Evolutionary conservation across 805 yeast species (phyloP).

Genomic region (Candida germanica): DNA sequence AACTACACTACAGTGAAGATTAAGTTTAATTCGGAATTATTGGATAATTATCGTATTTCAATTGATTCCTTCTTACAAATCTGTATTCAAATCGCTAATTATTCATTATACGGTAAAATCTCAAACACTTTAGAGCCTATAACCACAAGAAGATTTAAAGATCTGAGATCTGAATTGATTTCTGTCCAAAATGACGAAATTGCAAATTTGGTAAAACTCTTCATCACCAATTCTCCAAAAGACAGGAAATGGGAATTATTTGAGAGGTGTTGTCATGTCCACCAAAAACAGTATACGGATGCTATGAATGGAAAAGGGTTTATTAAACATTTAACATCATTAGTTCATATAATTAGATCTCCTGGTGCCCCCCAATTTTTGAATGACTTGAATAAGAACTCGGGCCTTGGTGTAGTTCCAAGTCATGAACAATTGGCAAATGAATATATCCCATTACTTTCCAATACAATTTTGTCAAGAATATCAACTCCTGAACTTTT

Average conservation of each 20-base stretch:
- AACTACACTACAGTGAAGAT: constrained; percentile 45
- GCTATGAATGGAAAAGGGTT: constrained; percentile 67
- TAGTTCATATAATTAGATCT: constrained; percentile 53
- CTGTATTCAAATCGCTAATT: constrained; percentile 51
- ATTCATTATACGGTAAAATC: constrained; percentile 52
- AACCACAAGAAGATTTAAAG: constrained; percentile 64
- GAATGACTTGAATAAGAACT: constrained; percentile 36
- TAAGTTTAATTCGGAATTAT: constrained; percentile 34
- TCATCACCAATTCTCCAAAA: constrained; percentile 53
- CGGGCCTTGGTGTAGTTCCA: constrained; percentile 34
- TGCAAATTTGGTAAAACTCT: constrained; percentile 54
- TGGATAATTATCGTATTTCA: constrained; percentile 39
- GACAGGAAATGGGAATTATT: constrained; percentile 50
- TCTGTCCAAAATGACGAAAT: constrained; percentile 58
- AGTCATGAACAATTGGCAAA: constrained; percentile 14
- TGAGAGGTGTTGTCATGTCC: constrained; percentile 49
- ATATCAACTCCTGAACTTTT: constrained; percentile 36
- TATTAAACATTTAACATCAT: constrained; percentile 67
- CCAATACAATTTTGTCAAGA: constrained; percentile 31
- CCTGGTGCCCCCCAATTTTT: constrained; percentile 36
- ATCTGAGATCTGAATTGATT: constrained; percentile 67
- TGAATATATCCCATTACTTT: constrained; percentile 28
- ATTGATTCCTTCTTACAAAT: constrained; percentile 52
- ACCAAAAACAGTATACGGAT: constrained; percentile 44
- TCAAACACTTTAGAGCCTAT: constrained; percentile 53